Evolutionary conservation across 2,329 filamentous ascomycete genomes (phyloP).

Genomic region (Neopestalotiopsis sp.): DNA sequence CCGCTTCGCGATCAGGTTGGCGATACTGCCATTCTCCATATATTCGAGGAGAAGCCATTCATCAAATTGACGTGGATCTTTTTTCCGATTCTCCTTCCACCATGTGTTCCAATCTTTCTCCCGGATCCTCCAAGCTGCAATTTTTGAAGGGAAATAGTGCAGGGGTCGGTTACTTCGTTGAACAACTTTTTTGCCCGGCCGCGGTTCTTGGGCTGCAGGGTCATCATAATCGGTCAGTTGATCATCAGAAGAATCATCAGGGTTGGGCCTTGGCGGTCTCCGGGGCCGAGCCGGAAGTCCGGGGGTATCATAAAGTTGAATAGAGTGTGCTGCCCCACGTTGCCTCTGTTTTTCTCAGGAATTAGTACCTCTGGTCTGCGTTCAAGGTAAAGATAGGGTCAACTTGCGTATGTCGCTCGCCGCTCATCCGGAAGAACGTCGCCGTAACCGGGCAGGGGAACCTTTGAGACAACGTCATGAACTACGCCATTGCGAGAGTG

Average conservation of each 20-base stretch:
- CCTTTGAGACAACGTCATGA: not conserved
- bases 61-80: not conserved
- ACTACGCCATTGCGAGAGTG: not conserved
- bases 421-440: not conserved
- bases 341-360: not conserved
- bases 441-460: not conserved
- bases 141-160: no score
- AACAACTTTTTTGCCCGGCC: not conserved
- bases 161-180: no score
- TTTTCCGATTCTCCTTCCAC: not conserved
- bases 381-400: not conserved
- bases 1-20: not conserved
- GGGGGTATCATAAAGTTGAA: not conserved
- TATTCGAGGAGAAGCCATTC: not conserved
- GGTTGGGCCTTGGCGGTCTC: not conserved
- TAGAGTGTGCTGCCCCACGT: not conserved
- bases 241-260: not conserved
- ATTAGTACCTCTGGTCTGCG: not conserved
- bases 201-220: not conserved
- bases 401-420: not conserved
- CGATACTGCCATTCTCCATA: conserved; percentile 1
- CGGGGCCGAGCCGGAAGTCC: not conserved
- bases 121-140: no score
- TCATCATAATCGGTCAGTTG: not conserved
- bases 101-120: no score